These are phyloP conservation scores for Digitaria exilis DNA, from an alignment of 202 grass and related monocot genomes.

Conservation along the genomic window DNA sequence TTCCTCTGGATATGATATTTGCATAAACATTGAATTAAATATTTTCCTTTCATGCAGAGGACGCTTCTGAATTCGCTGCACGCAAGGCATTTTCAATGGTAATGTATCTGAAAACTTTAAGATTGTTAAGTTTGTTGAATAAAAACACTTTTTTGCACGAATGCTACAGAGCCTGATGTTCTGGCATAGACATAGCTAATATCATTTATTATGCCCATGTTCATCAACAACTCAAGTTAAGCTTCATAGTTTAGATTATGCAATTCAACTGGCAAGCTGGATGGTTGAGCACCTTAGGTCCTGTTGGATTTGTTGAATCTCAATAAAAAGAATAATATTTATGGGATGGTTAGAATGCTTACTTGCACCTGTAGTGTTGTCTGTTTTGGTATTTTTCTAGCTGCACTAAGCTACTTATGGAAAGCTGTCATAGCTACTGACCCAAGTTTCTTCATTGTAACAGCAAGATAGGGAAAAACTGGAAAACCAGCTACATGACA, in stretches of 20 bases:
- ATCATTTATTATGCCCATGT: constrained; percentile 13
- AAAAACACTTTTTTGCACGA: constrained; percentile 1
- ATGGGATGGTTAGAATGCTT: not conserved
- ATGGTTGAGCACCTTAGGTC: constrained; percentile 5
- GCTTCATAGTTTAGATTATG: not conserved
- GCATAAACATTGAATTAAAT: constrained; percentile 12
- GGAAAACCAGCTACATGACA: constrained; percentile 90
- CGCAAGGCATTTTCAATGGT: constrained; percentile 79
- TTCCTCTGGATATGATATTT: constrained; percentile 12
- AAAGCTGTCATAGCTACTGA: constrained; percentile 35
- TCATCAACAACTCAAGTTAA: constrained; percentile 20
- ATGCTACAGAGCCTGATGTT: not conserved
- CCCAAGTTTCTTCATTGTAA: constrained; percentile 21
- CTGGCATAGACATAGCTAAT: not conserved
- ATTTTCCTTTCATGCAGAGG: constrained; percentile 67
- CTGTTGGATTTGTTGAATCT: not conserved
- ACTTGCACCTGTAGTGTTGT: not conserved
- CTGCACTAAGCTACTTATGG: not conserved
- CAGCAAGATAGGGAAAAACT: constrained; percentile 91
- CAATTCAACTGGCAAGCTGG: not conserved
- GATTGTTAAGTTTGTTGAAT: constrained; percentile 1
- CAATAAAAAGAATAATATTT: not conserved
- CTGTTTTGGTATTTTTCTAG: constrained; percentile 25
- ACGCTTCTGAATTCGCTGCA: constrained; percentile 69
- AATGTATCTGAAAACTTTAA: constrained; percentile 37